Base-by-base conservation (phyloP, 768 basidiomycete genomes). In the Lepiota venenata region DNA sequence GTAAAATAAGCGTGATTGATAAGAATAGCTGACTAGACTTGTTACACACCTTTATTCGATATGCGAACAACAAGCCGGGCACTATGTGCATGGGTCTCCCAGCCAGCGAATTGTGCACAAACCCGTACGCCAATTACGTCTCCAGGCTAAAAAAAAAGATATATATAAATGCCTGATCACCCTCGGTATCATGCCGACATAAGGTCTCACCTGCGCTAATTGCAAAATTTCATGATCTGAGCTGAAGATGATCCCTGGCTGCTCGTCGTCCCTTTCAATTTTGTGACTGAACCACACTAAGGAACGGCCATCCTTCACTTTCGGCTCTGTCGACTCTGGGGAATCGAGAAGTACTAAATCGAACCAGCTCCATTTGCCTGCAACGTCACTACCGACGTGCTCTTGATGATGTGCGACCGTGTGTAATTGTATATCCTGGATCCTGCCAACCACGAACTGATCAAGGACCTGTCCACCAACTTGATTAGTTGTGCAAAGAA, bases 291-390 rank as follows among this genome's bases (percentile, higher is more conserved):
- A 8, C 68, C 70, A 71, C 10, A 67, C 63, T 6, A 69, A 56
- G 9, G 59, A 56, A 3, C 60, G 54, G 2, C 63, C 64, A 50
- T 69, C 60, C 46, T 63, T 69, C 15, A 63, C 60, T 29, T 59
- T 63, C 2, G 66, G 66, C 16, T 55, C 44, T 9, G 55, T 58
- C 6, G 61, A 50, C 14, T 63, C 58, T 2, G 65, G 55, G 10
- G 56, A 64, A 20, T 64, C 63, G 11, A 69, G 63, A 46, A 71
- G 58, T 45, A 66, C 60, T 10, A 71, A 50, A 53, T 71, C 68
- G 53, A 68, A 71, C 68, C 69, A 71, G 41, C 64, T 69, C 64
- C 67, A 69, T 27, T 61, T 64, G 27, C 63, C 66, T 0, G 46
- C 56, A 9, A 57, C 60, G n/a, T 56, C 61, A 22, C 45, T 20